Base-by-base conservation (phyloP, 495 filamentous ascomycete species). In the Xylaria palmicola region DNA sequence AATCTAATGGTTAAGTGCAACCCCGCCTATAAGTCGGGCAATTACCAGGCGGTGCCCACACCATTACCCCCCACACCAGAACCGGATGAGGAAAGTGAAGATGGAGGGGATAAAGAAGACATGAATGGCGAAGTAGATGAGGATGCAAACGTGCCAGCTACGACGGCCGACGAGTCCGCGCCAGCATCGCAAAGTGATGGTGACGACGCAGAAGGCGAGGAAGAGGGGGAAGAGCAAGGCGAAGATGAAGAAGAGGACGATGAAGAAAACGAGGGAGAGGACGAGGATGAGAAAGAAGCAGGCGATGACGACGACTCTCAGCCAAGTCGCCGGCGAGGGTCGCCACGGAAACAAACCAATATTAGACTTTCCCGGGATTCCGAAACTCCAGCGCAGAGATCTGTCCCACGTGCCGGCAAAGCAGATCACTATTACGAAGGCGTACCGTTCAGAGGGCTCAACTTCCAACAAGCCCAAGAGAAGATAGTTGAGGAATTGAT, bases 391-490 rank as follows among this genome's bases (percentile, higher is more conserved):
- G 62, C 49, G 53, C 66, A 57, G 40, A 74, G 65, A 62, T 58
- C 49, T 36, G 55, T 59, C 22, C 22, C 59, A 19, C 63, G 66
- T 32, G 57, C 58, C 60, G 63, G 65, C 56, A 76, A 77, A 67
- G 66, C 77, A 50, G 75, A 87, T 71, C 75, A 79, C 65, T 62
- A 85, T 65, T 83, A 83, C 50, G 73, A 79, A 54, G 77, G 75
- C 56, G 79, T 76, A 47, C 75, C 78, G 10, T 87, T 85, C 71
- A 77, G 85, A 60, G 85, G 85, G 41, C 83, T 89, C 50, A 86
- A 65, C 20, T 90, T 95, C 66, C 90, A 92, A 65, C 78, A 90
- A 60, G 91, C 90, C 0, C 90, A 95, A 68, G 89, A 93, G 59
- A 88, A 89, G 75, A 86, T 95, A 30, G 76, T 95, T 0, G 80